Conservation (phyloP, 805 yeast genomes). For the Candida xyloterini region DNA sequence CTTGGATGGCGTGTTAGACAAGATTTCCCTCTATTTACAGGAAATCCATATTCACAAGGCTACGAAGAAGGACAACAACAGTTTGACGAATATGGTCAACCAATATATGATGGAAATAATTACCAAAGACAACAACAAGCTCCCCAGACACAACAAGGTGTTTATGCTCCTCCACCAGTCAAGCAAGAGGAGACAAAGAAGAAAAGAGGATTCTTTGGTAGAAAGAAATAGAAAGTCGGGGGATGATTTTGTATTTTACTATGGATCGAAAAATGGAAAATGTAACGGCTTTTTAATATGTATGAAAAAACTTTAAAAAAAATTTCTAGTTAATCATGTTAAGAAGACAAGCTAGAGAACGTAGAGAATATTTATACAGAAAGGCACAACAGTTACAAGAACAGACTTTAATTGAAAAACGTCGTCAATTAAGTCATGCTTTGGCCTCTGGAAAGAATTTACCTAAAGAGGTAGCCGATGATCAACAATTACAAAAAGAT, state of each 20-base stretch:
- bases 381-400: conserved; percentile 91
- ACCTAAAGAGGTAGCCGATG: conserved; percentile 89
- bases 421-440: conserved; percentile 83
- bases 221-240: conserved; percentile 36
- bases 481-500: conserved; percentile 73
- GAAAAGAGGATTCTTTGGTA: conserved; percentile 79
- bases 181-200: conserved; percentile 56
- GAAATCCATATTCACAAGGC: conserved; percentile 35
- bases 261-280: background rate
- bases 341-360: conserved; percentile 92
- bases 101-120: conserved; percentile 32
- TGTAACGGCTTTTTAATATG: background rate
- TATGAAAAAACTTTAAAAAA: background rate
- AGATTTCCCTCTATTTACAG: conserved; percentile 59
- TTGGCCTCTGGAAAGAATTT: conserved; percentile 88
- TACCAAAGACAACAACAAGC: conserved; percentile 17
- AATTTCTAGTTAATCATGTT: conserved; percentile 43
- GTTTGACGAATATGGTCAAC: conserved; percentile 38
- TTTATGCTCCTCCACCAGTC: conserved; percentile 43
- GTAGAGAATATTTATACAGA: conserved; percentile 88
- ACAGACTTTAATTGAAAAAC: conserved; percentile 76
- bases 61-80: conserved; percentile 29
- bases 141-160: conserved; percentile 29
- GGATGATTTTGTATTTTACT: conserved; percentile 2
- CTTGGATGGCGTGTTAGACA: conserved; percentile 87